Evolutionary conservation across 805 yeast genomes (phyloP), one percentile per base, ranked within the genome.

Genomic region (Candida schatavii): DNA sequence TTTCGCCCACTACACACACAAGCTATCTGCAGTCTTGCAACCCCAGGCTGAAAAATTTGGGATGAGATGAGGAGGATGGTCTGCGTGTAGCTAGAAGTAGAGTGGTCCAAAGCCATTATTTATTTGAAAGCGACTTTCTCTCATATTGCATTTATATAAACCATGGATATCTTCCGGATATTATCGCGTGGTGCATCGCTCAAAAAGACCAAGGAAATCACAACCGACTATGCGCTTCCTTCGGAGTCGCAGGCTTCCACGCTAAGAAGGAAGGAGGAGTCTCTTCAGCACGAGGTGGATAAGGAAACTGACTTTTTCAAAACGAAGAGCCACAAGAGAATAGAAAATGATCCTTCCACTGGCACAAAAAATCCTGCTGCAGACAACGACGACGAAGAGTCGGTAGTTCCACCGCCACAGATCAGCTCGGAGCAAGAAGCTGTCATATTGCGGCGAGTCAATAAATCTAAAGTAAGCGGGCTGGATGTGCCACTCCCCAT

Each of bases 401-500:
- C 64, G 2, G 57, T 52, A 2, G 57, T 60, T 1, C 72, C 75
- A 10, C 68, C 62, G 2, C 68, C 69, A 21, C 71, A 65, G 39
- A 78, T 86, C 33, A 52, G 72, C 1, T 74, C 66, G 18, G 72
- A 65, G 13, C 76, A 75, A 37, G 86, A 88, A 34, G 95, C 95
- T 0, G 55, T 52, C 2, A 63, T 58, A 15, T 68, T 83, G 42
- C 77, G 97, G 49, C 78, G 78, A 51, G 57, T 74, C 1, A 72
- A 81, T 51, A 75, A 73, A 44, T 78, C 83, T 35, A 89, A 88
- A 46, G 81, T 90, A 23, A 70, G 85, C 0, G 98, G 98, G 31
- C 76, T 76, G 33, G 97, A 91, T 61, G 62, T 85, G 11, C 97
- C 97, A n/a, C 66, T 87, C 25, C 97, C 98, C 1, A 83, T 91